Evolutionary conservation across 495 filamentous ascomycete species (phyloP), one percentile per base, ranked within the genome.

Genomic region (Trichoderma asperelloides): DNA sequence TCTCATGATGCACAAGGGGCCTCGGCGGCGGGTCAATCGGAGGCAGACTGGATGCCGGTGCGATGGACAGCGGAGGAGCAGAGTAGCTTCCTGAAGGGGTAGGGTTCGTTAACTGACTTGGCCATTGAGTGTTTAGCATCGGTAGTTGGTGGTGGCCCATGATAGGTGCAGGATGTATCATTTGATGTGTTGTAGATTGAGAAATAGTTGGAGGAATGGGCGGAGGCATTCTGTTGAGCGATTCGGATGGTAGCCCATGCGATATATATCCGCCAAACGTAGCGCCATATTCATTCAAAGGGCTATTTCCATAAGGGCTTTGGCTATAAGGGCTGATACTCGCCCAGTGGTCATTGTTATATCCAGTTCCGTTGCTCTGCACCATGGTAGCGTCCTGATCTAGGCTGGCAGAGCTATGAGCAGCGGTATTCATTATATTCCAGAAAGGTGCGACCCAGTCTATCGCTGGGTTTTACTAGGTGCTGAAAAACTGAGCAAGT

Each of bases 51-150:
- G 64, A 43, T 43, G 43, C 41, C n/a, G 64, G 64, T 12, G 33
- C 43, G 21, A 65, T 49, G 21, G 64, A 65, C 64, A 87, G 76
- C 63, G 86, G 80, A 63, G 82, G 79, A 21, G 81, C 78, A n/a
- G 81, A 74, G 68, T 83, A 70, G 18, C 76, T 71, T 21, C 74
- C 41, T 5, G 64, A 65, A 18, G 64, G 64, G 2, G 41, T 77
- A 15, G 84, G 84, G 69, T 85, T 84, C 27, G 87, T 85, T 70
- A 90, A 81, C 81, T 89, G 84, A 73, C 88, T 91, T 21, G 88
- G 88, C 88, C 88, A 91, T 64, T 78, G 76, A 67, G 86, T 78
- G 73, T 87, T 84, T 62, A 90, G 79, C 73, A 87, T 84, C 63
- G 88, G 81, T 18, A 84, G 74, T 69, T 78, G 79, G 11, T 74